Evolutionary conservation across 257 asterid species (phyloP).

Genomic region (Solanum lignicaule): DNA sequence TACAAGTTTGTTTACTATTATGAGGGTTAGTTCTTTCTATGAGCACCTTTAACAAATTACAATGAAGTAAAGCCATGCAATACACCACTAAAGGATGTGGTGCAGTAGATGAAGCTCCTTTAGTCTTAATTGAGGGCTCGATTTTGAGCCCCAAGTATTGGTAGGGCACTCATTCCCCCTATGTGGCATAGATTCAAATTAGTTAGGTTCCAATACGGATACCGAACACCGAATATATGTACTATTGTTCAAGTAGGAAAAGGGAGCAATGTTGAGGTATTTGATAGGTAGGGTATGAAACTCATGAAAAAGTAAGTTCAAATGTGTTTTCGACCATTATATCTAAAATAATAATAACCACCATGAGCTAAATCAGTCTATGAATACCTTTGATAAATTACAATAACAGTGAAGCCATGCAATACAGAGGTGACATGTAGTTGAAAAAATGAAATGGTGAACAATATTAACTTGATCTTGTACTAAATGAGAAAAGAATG

Average conservation of each 20-base stretch:
- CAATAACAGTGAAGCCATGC: neutral
- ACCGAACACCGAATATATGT: rapidly evolving
- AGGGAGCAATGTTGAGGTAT: neutral
- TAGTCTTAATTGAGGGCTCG: neutral
- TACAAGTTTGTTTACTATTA: neutral
- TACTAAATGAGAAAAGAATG: neutral
- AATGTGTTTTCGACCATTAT: neutral
- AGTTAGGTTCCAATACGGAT: too few relatives aligned
- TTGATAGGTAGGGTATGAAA: neutral
- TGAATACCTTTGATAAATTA: neutral
- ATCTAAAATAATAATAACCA: neutral
- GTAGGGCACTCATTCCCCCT: too few relatives aligned
- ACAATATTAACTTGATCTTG: neutral
- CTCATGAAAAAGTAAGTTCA: neutral
- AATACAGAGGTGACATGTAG: neutral
- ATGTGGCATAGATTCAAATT: too few relatives aligned
- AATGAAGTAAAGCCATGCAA: neutral
- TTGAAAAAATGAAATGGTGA: neutral
- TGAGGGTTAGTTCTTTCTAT: neutral
- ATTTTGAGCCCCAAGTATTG: neutral
- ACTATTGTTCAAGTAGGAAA: neutral
- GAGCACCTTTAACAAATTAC: neutral
- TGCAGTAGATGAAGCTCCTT: neutral
- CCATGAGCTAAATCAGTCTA: neutral
- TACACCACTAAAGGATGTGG: neutral